A percentile compares a stretch with the other conserved stretches of the same genome.
Evolutionary conservation across 768 basidiomycete species (phyloP).

Genomic region (Leccinum incarnatum): DNA sequence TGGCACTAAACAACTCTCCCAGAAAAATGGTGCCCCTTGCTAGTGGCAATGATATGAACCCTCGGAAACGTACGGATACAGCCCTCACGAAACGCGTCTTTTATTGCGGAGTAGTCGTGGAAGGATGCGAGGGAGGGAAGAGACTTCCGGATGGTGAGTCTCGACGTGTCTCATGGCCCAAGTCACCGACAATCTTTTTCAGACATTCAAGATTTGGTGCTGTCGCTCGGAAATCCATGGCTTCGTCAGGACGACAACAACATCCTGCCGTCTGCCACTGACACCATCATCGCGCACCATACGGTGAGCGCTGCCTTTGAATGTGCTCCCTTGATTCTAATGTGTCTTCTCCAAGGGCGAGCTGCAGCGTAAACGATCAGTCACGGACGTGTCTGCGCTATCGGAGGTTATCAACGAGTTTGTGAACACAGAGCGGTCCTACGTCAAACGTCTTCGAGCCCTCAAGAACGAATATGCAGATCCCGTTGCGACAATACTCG

Average conservation of each 20-base stretch:
- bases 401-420: conserved; percentile 81
- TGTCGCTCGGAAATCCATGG: conserved; percentile 72
- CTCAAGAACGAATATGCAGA: conserved; percentile 90
- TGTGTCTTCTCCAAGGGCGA: conserved; percentile 18
- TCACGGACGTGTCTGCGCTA: conserved; percentile 64
- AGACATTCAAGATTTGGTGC: conserved; percentile 79
- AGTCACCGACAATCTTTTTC: conserved; percentile 14
- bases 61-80: conserved; percentile 38
- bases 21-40: conserved; percentile 72
- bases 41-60: conserved; percentile 58
- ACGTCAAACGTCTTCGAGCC: conserved; percentile 77
- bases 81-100: conserved; percentile 76
- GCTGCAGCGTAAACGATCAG: conserved; percentile 49
- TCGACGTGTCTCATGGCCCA: background rate
- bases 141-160: conserved; percentile 63
- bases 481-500: conserved; percentile 86
- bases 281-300: conserved; percentile 36
- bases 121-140: conserved; percentile 71
- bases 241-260: conserved; percentile 48
- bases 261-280: conserved; percentile 43
- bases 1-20: conserved; percentile 69
- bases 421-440: conserved; percentile 84
- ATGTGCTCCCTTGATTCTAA: conserved; percentile 10
- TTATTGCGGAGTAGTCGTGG: conserved; percentile 87
- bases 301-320: conserved; percentile 39